Conservation (phyloP, 345 rosid species). For the Noccaea bulbosa region DNA sequence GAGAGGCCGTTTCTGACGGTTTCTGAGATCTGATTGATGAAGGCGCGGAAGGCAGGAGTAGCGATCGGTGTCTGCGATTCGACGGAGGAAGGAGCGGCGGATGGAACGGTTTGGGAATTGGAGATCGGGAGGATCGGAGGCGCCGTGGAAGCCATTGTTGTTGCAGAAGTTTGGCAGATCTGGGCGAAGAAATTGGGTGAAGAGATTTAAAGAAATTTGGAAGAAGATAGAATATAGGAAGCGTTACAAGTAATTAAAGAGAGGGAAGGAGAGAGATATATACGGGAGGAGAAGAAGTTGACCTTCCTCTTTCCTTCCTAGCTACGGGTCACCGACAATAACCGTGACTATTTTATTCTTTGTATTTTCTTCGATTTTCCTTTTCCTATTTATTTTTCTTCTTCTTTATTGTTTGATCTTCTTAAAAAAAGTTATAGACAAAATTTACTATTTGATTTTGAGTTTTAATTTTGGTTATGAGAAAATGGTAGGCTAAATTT, state of each 20-base stretch:
- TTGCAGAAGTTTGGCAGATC: conserved; percentile 23
- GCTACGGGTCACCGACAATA: conserved; percentile 44
- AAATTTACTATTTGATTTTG: not conserved
- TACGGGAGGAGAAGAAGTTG: not conserved
- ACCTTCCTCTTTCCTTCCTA: conserved; percentile 38
- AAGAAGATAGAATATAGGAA: conserved; percentile 3
- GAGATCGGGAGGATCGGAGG: conserved; percentile 53
- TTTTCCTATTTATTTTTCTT: no score
- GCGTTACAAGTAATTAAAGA: conserved; percentile 16
- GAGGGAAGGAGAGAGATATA: conserved; percentile 19
- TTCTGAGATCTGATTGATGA: conserved; percentile 49
- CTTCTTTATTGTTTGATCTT: no score
- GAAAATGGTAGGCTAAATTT: no score
- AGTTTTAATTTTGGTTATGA: not conserved
- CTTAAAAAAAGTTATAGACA: no score
- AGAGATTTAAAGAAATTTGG: conserved; percentile 2
- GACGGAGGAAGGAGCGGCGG: conserved; percentile 45
- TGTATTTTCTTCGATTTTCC: not conserved
- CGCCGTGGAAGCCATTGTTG: conserved; percentile 47
- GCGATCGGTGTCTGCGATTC: conserved; percentile 52
- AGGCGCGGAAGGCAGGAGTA: conserved; percentile 51
- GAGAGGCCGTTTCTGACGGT: conserved; percentile 53
- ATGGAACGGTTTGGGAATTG: conserved; percentile 40
- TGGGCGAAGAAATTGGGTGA: conserved; percentile 11
- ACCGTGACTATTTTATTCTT: not conserved